Conservation (phyloP, 169 alveolate species). For the Eimeria maxima region DNA sequence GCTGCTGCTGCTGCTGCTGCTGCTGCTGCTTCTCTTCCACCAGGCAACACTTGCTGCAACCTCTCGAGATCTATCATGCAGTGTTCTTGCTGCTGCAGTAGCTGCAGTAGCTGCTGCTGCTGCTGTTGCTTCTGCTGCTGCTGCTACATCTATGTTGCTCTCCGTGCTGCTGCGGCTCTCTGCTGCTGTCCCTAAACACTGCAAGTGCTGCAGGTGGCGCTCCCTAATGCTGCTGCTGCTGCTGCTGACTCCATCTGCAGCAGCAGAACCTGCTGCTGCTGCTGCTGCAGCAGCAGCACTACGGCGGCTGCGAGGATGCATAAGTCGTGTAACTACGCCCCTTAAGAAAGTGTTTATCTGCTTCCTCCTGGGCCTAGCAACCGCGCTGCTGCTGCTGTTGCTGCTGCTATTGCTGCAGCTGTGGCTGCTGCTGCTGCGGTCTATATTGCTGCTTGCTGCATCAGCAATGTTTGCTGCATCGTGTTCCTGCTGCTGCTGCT, state of each 20-base stretch:
- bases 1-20: conserved; percentile 26
- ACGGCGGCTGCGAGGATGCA: conserved; percentile 14
- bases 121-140: neutral
- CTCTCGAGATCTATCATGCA: neutral
- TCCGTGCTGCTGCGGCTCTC: conserved; percentile 2
- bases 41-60: neutral
- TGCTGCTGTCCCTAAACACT: conserved; percentile 10
- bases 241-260: no score
- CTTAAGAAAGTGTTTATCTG: neutral
- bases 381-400: conserved; percentile 53
- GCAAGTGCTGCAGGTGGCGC: conserved; percentile 19
- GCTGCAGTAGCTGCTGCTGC: conserved; percentile 7
- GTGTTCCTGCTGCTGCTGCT: conserved; percentile 60
- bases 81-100: neutral
- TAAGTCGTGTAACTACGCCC: neutral
- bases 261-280: conserved; percentile 39
- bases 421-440: conserved; percentile 32
- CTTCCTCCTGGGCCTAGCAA: neutral
- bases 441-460: conserved; percentile 30
- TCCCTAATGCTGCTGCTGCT: no score
- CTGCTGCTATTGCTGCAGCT: no score
- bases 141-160: no score
- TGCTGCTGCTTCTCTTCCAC: no score
- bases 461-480: no score
- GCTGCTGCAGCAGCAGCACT: neutral